These are phyloP conservation scores for Rachicladosporium sp. DNA, from an alignment of 2,329 filamentous ascomycete genomes.

Conservation along the genomic window DNA sequence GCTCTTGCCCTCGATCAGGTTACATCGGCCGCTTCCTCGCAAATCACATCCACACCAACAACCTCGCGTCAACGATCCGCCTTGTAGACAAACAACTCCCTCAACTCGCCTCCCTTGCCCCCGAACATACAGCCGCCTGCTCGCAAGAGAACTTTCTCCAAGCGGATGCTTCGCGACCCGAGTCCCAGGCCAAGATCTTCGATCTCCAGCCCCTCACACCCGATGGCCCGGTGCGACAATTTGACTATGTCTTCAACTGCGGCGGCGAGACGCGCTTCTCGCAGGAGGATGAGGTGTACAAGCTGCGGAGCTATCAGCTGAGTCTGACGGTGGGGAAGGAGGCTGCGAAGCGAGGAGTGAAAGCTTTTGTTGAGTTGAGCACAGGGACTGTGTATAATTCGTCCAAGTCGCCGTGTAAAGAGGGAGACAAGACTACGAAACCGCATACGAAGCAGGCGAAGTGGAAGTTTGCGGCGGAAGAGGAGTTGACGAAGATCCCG, in stretches of 20 bases:
- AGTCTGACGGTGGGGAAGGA: slow-evolving; percentile 71
- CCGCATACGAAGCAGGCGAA: slow-evolving; percentile 88
- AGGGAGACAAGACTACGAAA: slow-evolving; percentile 71
- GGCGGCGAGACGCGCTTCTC: slow-evolving; percentile 92
- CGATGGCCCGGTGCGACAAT: slow-evolving; percentile 58
- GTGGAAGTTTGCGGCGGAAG: slow-evolving; percentile 83
- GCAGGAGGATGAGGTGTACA: slow-evolving; percentile 94
- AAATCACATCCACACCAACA: slow-evolving; percentile 77
- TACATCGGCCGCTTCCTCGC: slow-evolving; percentile 93
- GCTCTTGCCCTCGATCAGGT: slow-evolving; percentile 22
- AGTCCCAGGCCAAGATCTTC: slow-evolving; percentile 77
- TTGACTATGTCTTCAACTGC: slow-evolving; percentile 98
- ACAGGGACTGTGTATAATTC: slow-evolving; percentile 94
- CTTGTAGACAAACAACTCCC: slow-evolving; percentile 94
- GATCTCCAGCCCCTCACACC: slow-evolving; percentile 43
- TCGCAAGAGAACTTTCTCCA: slow-evolving; percentile 83
- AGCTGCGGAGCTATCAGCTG: slow-evolving; percentile 69
- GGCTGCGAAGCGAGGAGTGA: slow-evolving; percentile 70
- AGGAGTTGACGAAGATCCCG: slow-evolving; percentile 67
- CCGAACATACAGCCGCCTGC: slow-evolving; percentile 82
- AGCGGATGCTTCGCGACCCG: slow-evolving; percentile 80
- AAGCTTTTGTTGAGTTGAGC: slow-evolving; percentile 78
- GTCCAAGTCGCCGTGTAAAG: slow-evolving; percentile 73
- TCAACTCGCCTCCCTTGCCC: slow-evolving; percentile 84
- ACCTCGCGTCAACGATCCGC: slow-evolving; percentile 79